Base-by-base conservation (phyloP, 179 eudicot species). In the Kewa caespitosa region DNA sequence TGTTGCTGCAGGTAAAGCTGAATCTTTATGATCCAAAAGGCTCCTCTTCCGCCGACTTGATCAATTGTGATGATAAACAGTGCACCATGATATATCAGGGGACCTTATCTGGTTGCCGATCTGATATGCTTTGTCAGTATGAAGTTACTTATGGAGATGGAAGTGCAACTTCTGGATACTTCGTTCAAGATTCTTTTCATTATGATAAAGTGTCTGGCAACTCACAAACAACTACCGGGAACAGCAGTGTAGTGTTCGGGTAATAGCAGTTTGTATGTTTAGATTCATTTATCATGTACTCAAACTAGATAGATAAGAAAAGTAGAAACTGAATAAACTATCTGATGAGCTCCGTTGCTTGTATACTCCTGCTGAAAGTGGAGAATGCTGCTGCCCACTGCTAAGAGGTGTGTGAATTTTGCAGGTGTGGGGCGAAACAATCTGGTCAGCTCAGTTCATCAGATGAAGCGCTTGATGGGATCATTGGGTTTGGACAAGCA, bases 401-500 rank as follows among this genome's bases (percentile, higher is more conserved):
- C 74, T 76, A 43, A 76, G 38, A 64, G 55, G 37, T 43, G 36
- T 38, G 34, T 59, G 36, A 70, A n/a, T n/a, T n/a, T n/a, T n/a
- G n/a, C 80, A 93, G 98, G 76, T 93, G 97, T 83, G 94, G 90
- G 43, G 81, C 89, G 57, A 83, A 81, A 81, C 97, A 92, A 83
- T 80, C 84, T 34, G 97, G 97, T 55, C 87, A 84, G 74, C 85
- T 92, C 50, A 89, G 87, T 68, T 65, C 85, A 73, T 71, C 86
- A 70, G 73, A 83, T 57, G 86, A 86, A 50, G 93, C 98, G 68
- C 84, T 90, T 81, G 98, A 93, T 84, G 98, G 98, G 30, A 87
- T 93, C 46, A 78, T 93, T 54, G 98, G 98, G 71, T 91, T 93
- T 75, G 98, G 98, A 67, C 98, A 89, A 75, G 81, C 94, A 77